phyloP scores from a whole-genome alignment of 2,329 filamentous ascomycete genomes.

The Dactylonectria macrodidyma region DNA sequence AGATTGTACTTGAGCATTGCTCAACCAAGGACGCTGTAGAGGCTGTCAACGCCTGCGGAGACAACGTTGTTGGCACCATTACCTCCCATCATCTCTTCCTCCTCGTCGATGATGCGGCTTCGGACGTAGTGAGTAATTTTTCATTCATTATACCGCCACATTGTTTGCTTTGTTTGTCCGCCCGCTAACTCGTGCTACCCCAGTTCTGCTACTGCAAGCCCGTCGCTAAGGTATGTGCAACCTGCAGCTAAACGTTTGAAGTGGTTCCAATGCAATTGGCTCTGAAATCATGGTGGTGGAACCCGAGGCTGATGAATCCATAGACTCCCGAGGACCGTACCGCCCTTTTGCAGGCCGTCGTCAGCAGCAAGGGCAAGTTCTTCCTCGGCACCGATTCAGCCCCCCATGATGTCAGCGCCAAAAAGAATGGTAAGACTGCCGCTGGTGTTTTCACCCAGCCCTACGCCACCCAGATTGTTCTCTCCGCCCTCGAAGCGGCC shows the following conservation, averaged over 20 bases:
- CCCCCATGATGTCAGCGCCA: constrained; percentile 74
- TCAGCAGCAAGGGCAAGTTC: constrained; percentile 74
- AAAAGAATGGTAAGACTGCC: constrained; percentile 70
- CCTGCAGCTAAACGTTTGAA: not conserved
- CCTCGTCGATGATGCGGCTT: constrained; percentile 75
- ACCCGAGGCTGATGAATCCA: not conserved
- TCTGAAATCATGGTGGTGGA: not conserved
- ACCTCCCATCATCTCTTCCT: constrained; percentile 90
- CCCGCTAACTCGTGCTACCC: constrained; percentile 47
- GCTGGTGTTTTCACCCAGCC: constrained; percentile 88
- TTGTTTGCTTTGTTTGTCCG: not conserved
- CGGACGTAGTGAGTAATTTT: constrained; percentile 4
- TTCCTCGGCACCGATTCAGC: constrained; percentile 80
- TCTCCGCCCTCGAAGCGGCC: constrained; percentile 74
- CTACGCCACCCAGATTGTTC: constrained; percentile 75
- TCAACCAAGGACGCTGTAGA: constrained; percentile 86
- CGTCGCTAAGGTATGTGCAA: constrained; percentile 67
- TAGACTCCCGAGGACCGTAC: constrained; percentile 79
- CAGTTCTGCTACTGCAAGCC: constrained; percentile 78
- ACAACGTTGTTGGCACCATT: constrained; percentile 83
- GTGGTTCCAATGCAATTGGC: not conserved
- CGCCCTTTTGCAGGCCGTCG: constrained; percentile 77
- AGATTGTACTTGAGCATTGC: constrained; percentile 80
- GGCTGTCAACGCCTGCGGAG: constrained; percentile 82
- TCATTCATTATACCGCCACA: not conserved